Conservation (phyloP, 306 rosid genomes). For the Castanea crenata region DNA sequence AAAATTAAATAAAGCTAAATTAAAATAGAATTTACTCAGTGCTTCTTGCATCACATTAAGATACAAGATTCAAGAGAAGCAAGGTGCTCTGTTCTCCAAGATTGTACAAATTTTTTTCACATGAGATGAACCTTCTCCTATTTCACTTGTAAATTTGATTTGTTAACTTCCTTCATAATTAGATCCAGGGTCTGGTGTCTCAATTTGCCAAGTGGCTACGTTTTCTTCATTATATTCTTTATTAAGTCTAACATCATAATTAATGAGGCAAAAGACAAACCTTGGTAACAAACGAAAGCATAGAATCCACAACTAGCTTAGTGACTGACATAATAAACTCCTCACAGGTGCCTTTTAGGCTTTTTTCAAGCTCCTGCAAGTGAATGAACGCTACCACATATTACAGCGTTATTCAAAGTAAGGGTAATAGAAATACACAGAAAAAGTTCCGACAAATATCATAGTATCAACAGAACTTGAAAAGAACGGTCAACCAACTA, state of each 20-base stretch:
- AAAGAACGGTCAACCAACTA: neutral
- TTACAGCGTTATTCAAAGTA: neutral
- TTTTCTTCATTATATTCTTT: conserved; percentile 2
- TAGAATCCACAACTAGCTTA: conserved; percentile 95
- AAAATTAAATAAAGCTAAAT: too few species aligned
- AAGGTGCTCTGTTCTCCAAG: neutral
- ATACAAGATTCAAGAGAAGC: neutral
- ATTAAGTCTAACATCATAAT: neutral
- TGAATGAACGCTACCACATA: conserved; percentile 16
- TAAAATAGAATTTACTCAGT: too few species aligned
- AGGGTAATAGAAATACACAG: neutral
- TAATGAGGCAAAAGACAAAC: conserved; percentile 38
- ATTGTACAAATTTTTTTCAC: neutral
- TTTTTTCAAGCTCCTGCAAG: conserved; percentile 89
- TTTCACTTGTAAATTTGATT: conserved; percentile 8
- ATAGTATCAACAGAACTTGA: neutral
- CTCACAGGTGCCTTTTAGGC: conserved; percentile 93
- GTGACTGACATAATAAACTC: conserved; percentile 97
- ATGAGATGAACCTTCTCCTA: neutral
- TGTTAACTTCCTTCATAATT: neutral
- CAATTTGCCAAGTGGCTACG: conserved; percentile 9
- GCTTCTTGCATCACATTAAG: too few species aligned
- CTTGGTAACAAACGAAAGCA: conserved; percentile 99
- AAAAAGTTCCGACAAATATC: neutral
- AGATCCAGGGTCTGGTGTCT: conserved; percentile 16